These are phyloP conservation scores for Ceratocystis albifundus DNA, from an alignment of 2,329 filamentous ascomycete species.

Conservation along the genomic window DNA sequence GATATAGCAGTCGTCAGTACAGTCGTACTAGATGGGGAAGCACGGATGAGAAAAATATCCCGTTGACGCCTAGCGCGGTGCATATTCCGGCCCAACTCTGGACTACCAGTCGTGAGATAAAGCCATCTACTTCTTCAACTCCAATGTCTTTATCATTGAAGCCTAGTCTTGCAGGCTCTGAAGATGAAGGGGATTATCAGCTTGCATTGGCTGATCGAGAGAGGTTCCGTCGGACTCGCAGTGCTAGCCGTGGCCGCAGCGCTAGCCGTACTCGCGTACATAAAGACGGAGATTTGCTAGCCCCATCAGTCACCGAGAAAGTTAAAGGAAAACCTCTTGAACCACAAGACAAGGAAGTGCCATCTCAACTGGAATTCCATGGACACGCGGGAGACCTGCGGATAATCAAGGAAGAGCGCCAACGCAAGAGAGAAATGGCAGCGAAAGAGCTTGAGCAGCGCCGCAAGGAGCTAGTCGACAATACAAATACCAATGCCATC, in stretches of 20 bases:
- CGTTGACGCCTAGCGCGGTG: constrained; percentile 47
- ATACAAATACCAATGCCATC: constrained; percentile 65
- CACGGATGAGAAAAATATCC: constrained; percentile 33
- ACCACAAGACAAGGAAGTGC: constrained; percentile 11
- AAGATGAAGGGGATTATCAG: constrained; percentile 53
- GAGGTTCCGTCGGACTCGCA: constrained; percentile 45
- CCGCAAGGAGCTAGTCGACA: constrained; percentile 67
- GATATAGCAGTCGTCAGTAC: constrained; percentile 32
- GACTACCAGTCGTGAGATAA: constrained; percentile 7
- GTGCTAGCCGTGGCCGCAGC: constrained; percentile 33
- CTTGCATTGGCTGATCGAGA: constrained; percentile 44
- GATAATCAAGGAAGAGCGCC: constrained; percentile 48
- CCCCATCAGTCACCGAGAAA: constrained; percentile 21
- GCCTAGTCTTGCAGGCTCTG: constrained; percentile 43
- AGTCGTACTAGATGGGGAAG: background rate
- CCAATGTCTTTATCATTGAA: constrained; percentile 49
- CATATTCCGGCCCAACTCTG: constrained; percentile 29
- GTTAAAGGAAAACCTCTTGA: background rate
- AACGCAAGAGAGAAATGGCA: constrained; percentile 59
- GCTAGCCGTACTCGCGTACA: constrained; percentile 31
- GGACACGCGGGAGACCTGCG: constrained; percentile 44
- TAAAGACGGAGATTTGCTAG: constrained; percentile 27
- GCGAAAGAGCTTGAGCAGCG: constrained; percentile 82
- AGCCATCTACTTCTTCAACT: constrained; percentile 16
- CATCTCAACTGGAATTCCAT: constrained; percentile 22